Percentiles rank a stretch among this genome's conserved stretches.
Conservation (phyloP, 106 monocot species). For the Agapanthus africanus region DNA sequence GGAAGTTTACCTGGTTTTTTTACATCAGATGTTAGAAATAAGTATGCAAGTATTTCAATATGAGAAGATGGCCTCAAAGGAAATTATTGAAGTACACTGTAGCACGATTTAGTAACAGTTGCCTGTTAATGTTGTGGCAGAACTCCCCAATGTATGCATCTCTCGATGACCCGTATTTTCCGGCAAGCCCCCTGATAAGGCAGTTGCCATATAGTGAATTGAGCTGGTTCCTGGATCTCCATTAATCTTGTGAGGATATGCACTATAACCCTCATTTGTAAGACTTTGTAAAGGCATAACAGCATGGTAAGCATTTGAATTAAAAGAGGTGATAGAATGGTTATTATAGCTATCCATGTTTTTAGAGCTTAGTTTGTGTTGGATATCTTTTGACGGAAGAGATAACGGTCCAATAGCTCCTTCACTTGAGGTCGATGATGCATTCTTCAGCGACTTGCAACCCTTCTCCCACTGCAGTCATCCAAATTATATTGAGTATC, state of each 20-base stretch:
- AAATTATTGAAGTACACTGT: background rate
- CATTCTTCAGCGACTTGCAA: constrained; percentile 40
- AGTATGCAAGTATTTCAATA: no score
- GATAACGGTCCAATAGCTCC: constrained; percentile 19
- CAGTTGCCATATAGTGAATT: constrained; percentile 1
- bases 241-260: constrained; percentile 16
- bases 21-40: background rate
- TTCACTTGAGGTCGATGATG: constrained; percentile 14
- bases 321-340: constrained; percentile 34
- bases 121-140: constrained; percentile 10
- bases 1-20: constrained; percentile 15
- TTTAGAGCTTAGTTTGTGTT: constrained; percentile 48
- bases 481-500: background rate
- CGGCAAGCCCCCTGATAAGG: constrained; percentile 8
- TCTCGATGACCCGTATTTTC: constrained; percentile 5
- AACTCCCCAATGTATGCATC: background rate
- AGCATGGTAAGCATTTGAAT: constrained; percentile 45
- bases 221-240: constrained; percentile 13
- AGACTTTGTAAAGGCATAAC: constrained; percentile 98
- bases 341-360: constrained; percentile 46
- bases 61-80: background rate
- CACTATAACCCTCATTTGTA: constrained; percentile 58
- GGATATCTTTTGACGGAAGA: constrained; percentile 77
- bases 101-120: background rate
- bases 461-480: constrained; percentile 83